Conservation (phyloP, 495 filamentous ascomycete genomes). For the Halenospora varia region DNA sequence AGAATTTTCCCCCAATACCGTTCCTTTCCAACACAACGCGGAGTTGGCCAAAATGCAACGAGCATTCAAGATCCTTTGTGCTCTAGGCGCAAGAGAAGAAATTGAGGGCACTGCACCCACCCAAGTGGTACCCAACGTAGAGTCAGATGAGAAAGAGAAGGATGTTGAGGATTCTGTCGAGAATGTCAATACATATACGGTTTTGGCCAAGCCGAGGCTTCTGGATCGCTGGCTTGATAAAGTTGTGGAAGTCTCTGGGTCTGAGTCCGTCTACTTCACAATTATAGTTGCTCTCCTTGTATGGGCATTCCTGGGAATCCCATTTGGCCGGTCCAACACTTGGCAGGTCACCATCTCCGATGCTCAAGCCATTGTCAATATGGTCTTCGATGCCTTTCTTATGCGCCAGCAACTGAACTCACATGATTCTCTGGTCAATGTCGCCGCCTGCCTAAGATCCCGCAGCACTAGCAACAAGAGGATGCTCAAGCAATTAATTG, state of each 20-base stretch:
- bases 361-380: constrained; percentile 34
- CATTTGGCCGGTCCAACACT: constrained; percentile 25
- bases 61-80: neutral
- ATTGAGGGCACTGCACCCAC: constrained; percentile 25
- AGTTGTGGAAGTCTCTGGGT: constrained; percentile 27
- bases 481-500: constrained; percentile 27
- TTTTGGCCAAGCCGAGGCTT: constrained; percentile 17
- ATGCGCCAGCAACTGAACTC: constrained; percentile 37
- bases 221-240: constrained; percentile 34
- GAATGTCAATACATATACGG: constrained; percentile 20
- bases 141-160: constrained; percentile 6
- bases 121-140: constrained; percentile 10
- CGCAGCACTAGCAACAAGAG: constrained; percentile 29
- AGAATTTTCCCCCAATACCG: neutral
- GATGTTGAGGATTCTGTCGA: neutral
- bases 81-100: constrained; percentile 13
- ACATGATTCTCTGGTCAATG: constrained; percentile 25
- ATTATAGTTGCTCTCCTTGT: constrained; percentile 26
- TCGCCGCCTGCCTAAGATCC: constrained; percentile 28
- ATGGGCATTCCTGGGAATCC: constrained; percentile 30
- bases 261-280: constrained; percentile 25
- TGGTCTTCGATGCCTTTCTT: constrained; percentile 36
- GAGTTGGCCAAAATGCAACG: constrained; percentile 5
- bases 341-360: constrained; percentile 38
- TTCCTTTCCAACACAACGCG: neutral